Conservation (phyloP, 495 filamentous ascomycete species). For the Zalerion maritima region DNA sequence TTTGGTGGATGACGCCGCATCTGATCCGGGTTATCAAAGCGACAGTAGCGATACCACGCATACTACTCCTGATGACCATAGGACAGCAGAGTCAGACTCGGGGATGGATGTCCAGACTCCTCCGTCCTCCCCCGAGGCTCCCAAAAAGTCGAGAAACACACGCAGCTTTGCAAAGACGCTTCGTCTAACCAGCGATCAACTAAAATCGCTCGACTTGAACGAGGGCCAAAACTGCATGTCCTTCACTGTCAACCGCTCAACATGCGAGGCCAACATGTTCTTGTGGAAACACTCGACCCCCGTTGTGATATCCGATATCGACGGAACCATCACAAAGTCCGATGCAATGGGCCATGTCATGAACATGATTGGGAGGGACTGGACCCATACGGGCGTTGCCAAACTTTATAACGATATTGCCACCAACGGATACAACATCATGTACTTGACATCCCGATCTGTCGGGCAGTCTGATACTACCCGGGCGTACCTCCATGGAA, state of each 20-base stretch:
- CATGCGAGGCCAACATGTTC: slow-evolving; percentile 83
- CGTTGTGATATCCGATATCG: slow-evolving; percentile 95
- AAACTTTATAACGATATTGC: slow-evolving; percentile 95
- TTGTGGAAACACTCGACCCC: slow-evolving; percentile 80
- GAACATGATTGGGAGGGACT: slow-evolving; percentile 95
- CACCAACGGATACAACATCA: slow-evolving; percentile 93
- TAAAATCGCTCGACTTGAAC: slow-evolving; percentile 74
- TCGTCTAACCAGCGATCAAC: slow-evolving; percentile 87
- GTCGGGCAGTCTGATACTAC: slow-evolving; percentile 91
- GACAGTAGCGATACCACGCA: slow-evolving; percentile 41
- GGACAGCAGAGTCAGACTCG: slow-evolving; percentile 52
- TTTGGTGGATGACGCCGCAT: slow-evolving; percentile 56
- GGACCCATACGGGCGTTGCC: slow-evolving; percentile 92
- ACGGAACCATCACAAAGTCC: slow-evolving; percentile 98
- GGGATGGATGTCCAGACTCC: slow-evolving; percentile 56
- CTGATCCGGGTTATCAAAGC: slow-evolving; percentile 89
- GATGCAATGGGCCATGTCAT: slow-evolving; percentile 95
- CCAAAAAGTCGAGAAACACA: slow-evolving; percentile 43
- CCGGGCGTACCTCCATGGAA: slow-evolving; percentile 76
- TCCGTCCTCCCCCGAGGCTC: slow-evolving; percentile 55
- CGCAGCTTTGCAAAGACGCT: slow-evolving; percentile 93
- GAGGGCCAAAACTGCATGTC: slow-evolving; percentile 79
- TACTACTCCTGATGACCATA: slow-evolving; percentile 20
- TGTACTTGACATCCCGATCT: slow-evolving; percentile 90
- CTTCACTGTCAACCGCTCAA: slow-evolving; percentile 91